A percentile compares a stretch with the other conserved stretches of the same genome.
Conservation (phyloP, 306 rosid genomes). For the Sindora glabra region DNA sequence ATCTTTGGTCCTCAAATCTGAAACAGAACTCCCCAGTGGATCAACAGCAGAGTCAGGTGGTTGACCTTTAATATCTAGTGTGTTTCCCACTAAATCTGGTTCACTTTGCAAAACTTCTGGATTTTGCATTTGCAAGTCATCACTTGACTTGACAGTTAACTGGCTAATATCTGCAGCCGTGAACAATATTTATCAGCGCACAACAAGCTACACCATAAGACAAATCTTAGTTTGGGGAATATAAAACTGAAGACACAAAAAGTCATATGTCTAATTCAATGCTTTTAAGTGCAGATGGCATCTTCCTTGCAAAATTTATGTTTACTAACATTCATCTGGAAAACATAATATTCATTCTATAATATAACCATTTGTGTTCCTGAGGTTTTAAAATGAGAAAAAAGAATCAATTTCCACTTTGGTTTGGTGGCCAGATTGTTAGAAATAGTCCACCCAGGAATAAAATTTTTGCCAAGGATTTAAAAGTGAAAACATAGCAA, state of each 20-base stretch:
- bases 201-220: not conserved
- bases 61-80: slow-evolving; percentile 15
- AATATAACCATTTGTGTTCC: too few relatives aligned
- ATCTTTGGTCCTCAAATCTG: slow-evolving; percentile 26
- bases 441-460: too few relatives aligned
- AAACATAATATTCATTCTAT: too few relatives aligned
- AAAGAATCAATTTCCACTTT: too few relatives aligned
- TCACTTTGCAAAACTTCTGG: slow-evolving; percentile 16
- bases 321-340: not conserved
- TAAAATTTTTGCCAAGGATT: not conserved
- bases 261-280: not conserved
- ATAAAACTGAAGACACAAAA: not conserved
- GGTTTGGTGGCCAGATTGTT: too few relatives aligned
- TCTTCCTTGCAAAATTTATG: not conserved
- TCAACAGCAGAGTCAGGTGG: slow-evolving; percentile 10
- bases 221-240: not conserved
- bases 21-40: slow-evolving; percentile 16
- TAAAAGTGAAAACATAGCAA: not conserved
- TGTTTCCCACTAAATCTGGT: slow-evolving; percentile 8
- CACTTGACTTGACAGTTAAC: slow-evolving; percentile 15
- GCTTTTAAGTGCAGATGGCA: not conserved
- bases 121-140: slow-evolving; percentile 21
- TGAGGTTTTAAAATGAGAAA: too few relatives aligned
- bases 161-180: slow-evolving; percentile 31
- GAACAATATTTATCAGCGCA: slow-evolving; percentile 8